These are phyloP conservation scores for Daldinia grandis DNA, from an alignment of 495 filamentous ascomycete species.

Conservation along the genomic window DNA sequence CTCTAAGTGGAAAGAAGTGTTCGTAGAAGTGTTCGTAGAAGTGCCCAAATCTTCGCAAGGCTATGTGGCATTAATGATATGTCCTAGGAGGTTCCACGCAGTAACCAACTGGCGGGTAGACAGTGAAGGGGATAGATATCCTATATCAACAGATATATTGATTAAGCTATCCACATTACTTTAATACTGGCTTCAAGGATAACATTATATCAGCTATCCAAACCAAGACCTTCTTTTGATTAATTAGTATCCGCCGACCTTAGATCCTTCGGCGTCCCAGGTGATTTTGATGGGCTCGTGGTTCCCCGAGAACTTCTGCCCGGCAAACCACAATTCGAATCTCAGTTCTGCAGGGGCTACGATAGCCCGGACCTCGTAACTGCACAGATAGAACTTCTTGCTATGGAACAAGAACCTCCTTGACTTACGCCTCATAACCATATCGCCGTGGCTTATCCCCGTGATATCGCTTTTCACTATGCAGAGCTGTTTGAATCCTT, in stretches of 20 bases:
- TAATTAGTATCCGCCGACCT: constrained; percentile 10
- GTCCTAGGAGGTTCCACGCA: no score
- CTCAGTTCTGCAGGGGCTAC: constrained; percentile 64
- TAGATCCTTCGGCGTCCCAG: constrained; percentile 53
- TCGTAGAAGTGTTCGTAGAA: no score
- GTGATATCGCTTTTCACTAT: constrained; percentile 47
- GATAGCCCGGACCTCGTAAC: constrained; percentile 61
- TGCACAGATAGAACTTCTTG: constrained; percentile 56
- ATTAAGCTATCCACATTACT: neutral
- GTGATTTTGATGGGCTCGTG: constrained; percentile 61
- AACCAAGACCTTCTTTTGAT: neutral
- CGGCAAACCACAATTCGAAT: constrained; percentile 64
- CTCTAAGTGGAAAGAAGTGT: no score
- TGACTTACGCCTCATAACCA: constrained; percentile 47
- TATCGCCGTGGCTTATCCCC: constrained; percentile 47
- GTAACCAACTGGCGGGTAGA: neutral
- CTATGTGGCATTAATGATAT: no score
- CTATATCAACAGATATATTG: neutral
- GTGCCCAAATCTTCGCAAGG: no score
- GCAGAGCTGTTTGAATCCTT: constrained; percentile 56
- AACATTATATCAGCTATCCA: neutral
- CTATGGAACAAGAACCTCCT: constrained; percentile 50
- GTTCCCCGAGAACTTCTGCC: constrained; percentile 54
- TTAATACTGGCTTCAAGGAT: neutral
- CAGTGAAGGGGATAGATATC: neutral